Evolutionary conservation across 495 filamentous ascomycete species (phyloP).

Genomic region (Lasiosphaeria hispida): DNA sequence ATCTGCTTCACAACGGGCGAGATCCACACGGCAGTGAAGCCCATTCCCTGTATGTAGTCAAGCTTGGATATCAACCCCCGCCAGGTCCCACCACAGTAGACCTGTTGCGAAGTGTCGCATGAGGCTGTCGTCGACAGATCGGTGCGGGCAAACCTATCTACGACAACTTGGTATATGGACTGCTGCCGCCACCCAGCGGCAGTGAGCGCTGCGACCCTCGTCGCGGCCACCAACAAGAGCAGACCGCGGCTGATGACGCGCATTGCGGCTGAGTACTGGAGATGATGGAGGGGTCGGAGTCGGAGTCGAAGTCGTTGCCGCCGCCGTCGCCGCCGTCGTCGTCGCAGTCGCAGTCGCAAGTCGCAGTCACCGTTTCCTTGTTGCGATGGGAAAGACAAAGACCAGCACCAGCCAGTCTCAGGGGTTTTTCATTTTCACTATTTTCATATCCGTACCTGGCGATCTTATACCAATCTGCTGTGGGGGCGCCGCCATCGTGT

Average conservation of each 20-base stretch:
- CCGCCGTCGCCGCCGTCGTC: too few species aligned
- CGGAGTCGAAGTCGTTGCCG: too few species aligned
- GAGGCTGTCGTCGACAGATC: conserved; percentile 60
- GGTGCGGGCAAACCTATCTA: conserved; percentile 70
- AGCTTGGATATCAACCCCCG: conserved; percentile 67
- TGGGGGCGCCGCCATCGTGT: too few species aligned
- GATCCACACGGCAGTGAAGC: conserved; percentile 84
- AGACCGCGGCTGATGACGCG: neutral
- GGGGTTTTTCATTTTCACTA: too few species aligned
- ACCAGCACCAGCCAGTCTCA: too few species aligned
- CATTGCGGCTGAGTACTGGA: neutral
- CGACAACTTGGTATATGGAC: conserved; percentile 73
- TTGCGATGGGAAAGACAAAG: too few species aligned
- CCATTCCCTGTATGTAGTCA: conserved; percentile 73
- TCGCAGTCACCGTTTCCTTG: too few species aligned
- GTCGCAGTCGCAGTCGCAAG: too few species aligned
- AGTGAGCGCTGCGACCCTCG: conserved; percentile 16
- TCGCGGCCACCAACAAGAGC: conserved; percentile 3
- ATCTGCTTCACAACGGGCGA: conserved; percentile 68
- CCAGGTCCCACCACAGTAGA: conserved; percentile 78
- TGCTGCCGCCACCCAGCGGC: conserved; percentile 48
- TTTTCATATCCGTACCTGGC: too few species aligned
- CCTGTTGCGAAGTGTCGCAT: conserved; percentile 45
- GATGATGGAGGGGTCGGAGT: neutral
- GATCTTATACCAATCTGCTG: too few species aligned